Percentiles rank a stretch among this genome's conserved stretches.
phyloP scores from a whole-genome alignment of 2,329 filamentous ascomycete genomes.

The Aspergillus clavatus region DNA sequence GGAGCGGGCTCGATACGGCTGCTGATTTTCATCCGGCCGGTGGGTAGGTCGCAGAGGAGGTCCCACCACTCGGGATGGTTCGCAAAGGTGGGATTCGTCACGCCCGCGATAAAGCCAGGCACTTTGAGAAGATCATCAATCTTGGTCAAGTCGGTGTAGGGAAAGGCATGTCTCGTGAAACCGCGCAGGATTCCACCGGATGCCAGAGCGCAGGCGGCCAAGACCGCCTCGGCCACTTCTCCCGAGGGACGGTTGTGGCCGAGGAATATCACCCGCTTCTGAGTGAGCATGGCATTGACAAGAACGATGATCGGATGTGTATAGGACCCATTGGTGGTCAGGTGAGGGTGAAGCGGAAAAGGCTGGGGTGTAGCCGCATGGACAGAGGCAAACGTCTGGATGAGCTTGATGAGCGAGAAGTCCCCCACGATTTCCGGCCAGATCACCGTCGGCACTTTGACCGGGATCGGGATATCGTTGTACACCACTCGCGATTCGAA shows the following conservation, averaged over 20 bases:
- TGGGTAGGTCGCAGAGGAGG: conserved; percentile 85
- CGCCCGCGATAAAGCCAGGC: conserved; percentile 93
- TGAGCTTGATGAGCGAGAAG: conserved; percentile 94
- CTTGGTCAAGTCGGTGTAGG: conserved; percentile 96
- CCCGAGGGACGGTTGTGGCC: conserved; percentile 93
- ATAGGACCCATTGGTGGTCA: conserved; percentile 82
- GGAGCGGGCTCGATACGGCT: conserved; percentile 76
- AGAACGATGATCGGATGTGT: conserved; percentile 95
- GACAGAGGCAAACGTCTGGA: conserved; percentile 83
- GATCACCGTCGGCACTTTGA: conserved; percentile 90
- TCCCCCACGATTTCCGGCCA: conserved; percentile 96
- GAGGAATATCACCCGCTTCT: conserved; percentile 93
- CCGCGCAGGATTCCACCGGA: conserved; percentile 89
- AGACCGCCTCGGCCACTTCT: conserved; percentile 94
- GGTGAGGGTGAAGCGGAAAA: conserved; percentile 80
- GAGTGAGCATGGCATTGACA: conserved; percentile 88
- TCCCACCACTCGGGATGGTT: conserved; percentile 98
- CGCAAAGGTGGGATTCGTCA: conserved; percentile 95
- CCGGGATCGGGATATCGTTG: conserved; percentile 91
- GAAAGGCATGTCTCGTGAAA: conserved; percentile 93
- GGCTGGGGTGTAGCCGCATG: conserved; percentile 79
- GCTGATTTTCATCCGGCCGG: conserved; percentile 90
- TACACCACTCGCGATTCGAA: conserved; percentile 95
- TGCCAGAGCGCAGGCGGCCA: conserved; percentile 90
- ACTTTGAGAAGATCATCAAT: conserved; percentile 95